phyloP scores from a whole-genome alignment of 768 basidiomycete genomes.

The Collybia sordida region DNA sequence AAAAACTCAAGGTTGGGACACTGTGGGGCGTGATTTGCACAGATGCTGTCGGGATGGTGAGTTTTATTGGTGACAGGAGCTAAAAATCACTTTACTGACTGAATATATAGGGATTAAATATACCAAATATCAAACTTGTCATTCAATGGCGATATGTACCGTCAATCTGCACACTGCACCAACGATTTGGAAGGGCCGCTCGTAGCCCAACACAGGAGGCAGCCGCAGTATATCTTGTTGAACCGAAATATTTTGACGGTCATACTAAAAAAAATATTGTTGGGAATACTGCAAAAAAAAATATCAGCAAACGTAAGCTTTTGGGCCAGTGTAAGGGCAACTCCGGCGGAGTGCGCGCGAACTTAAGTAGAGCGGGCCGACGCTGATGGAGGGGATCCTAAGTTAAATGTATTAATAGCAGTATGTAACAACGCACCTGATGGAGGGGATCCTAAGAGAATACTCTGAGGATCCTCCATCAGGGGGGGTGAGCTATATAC shows the following conservation, averaged over 20 bases:
- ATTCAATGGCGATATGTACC: slow-evolving; percentile 12
- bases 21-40: slow-evolving; percentile 13
- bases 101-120: slow-evolving; percentile 9
- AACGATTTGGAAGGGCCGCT: slow-evolving; percentile 12
- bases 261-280: background rate
- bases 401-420: no score
- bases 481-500: no score
- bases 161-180: slow-evolving; percentile 11
- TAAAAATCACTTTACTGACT: background rate
- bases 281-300: background rate
- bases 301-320: background rate
- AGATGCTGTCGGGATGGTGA: slow-evolving; percentile 16
- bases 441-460: no score
- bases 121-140: slow-evolving; percentile 12
- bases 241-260: slow-evolving; percentile 12
- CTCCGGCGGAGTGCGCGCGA: no score
- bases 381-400: no score
- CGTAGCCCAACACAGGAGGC: slow-evolving; percentile 4
- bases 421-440: no score
- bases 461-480: no score
- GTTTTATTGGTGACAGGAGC: background rate
- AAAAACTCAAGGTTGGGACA: slow-evolving; percentile 1
- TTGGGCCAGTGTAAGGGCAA: no score
- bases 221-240: slow-evolving; percentile 12
- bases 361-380: no score